Conservation (phyloP, 2,329 filamentous ascomycete species). For the Xylaria multiplex region DNA sequence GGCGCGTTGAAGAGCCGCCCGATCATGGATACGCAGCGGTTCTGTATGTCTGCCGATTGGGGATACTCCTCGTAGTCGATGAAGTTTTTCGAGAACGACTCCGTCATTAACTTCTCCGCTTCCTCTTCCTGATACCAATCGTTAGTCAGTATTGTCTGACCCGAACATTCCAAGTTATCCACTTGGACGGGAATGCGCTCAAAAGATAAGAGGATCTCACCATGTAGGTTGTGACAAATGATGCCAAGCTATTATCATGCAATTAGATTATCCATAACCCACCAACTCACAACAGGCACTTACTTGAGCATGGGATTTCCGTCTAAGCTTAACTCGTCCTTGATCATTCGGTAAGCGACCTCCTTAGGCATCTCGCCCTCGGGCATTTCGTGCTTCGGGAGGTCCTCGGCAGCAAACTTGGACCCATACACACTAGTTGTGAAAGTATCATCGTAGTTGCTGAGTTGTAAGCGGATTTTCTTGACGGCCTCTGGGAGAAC, state of each 20-base stretch:
- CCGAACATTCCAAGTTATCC: not conserved
- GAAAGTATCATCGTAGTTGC: slow-evolving; percentile 66
- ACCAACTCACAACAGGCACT: slow-evolving; percentile 40
- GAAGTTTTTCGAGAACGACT: slow-evolving; percentile 94
- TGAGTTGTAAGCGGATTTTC: slow-evolving; percentile 60
- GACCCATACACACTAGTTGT: slow-evolving; percentile 89
- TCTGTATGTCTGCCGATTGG: slow-evolving; percentile 85
- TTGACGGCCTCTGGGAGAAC: slow-evolving; percentile 52
- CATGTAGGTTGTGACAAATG: slow-evolving; percentile 97
- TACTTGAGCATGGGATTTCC: slow-evolving; percentile 89
- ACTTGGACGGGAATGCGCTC: not conserved
- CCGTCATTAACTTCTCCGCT: slow-evolving; percentile 93
- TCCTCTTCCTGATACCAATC: slow-evolving; percentile 77
- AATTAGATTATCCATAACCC: slow-evolving; percentile 20
- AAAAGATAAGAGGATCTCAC: slow-evolving; percentile 55
- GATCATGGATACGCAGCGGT: slow-evolving; percentile 92
- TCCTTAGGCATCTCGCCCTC: slow-evolving; percentile 90
- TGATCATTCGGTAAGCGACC: slow-evolving; percentile 96
- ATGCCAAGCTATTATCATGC: slow-evolving; percentile 72
- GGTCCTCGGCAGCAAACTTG: slow-evolving; percentile 80
- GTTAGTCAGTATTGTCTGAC: slow-evolving; percentile 1
- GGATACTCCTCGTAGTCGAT: slow-evolving; percentile 90
- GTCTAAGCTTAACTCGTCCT: slow-evolving; percentile 90
- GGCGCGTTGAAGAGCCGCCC: slow-evolving; percentile 88
- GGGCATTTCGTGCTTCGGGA: slow-evolving; percentile 87